A percentile compares a stretch with the other conserved stretches of the same genome.
Evolutionary conservation across 306 rosid species (phyloP).

Genomic region (Quercus variabilis): DNA sequence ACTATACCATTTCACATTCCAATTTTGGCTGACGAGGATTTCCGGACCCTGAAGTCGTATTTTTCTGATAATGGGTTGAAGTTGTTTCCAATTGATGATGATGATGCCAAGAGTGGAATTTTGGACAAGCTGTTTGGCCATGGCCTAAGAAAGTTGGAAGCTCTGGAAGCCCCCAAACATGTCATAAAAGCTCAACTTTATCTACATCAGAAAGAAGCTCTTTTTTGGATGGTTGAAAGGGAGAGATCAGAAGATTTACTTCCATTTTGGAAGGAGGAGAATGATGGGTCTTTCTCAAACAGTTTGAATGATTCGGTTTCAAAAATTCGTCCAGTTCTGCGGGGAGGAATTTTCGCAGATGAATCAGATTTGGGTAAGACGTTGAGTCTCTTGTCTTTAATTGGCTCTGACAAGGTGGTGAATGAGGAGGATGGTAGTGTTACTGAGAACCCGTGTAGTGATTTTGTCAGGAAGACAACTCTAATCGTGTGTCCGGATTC

Average conservation of each 20-base stretch:
- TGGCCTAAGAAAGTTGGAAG: constrained; percentile 19
- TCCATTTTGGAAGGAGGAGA: constrained; percentile 63
- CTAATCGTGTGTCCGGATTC: constrained; percentile 79
- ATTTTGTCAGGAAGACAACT: constrained; percentile 30
- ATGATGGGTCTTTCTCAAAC: constrained; percentile 14
- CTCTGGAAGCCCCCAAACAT: constrained; percentile 42
- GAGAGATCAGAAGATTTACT: constrained; percentile 55
- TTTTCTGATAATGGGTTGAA: too few species aligned
- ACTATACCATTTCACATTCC: too few species aligned
- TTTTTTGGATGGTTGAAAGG: constrained; percentile 58
- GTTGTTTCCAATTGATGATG: constrained; percentile 31
- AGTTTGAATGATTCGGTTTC: too few species aligned
- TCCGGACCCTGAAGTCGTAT: too few species aligned
- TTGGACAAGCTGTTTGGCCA: too few species aligned
- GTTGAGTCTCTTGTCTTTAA: constrained; percentile 58
- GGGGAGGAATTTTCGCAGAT: constrained; percentile 75
- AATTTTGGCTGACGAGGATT: too few species aligned
- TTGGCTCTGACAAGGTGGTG: constrained; percentile 47
- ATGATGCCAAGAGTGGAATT: constrained; percentile 2
- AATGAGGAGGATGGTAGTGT: constrained; percentile 12
- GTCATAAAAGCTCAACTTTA: constrained; percentile 54
- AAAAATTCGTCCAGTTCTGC: constrained; percentile 40
- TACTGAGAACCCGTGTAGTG: not conserved
- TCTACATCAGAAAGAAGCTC: constrained; percentile 61
- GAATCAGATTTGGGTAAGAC: constrained; percentile 87